Evolutionary conservation across 1,139 yeast species (phyloP), one percentile per base, ranked within the genome.

Genomic region (Saccharomyces pastorianus): DNA sequence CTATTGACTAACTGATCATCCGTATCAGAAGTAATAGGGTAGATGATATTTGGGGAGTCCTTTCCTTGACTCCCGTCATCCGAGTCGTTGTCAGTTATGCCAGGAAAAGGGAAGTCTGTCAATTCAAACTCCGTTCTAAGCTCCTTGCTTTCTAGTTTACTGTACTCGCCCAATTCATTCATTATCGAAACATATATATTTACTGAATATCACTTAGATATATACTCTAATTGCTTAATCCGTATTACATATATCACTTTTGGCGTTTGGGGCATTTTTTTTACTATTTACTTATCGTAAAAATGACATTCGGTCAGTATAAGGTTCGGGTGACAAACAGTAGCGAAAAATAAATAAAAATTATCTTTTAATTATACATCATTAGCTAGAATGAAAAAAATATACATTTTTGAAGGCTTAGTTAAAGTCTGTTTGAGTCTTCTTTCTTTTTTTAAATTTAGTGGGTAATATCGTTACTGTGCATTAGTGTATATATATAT

Each of bases 1-100:
- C 41, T 28, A 23, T 46, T 44, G 3, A 55, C 59, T 4, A 53
- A 44, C 14, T 28, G 49, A 17, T 53, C 56, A 27, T 46, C 44
- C 26, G n/a, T 38, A 9, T 38, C 44, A 17, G 44, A 20, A 38
- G n/a, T 11, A 4, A 38, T 38, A 11, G 44, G 44, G 13, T 38
- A 38, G 44, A 38, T 17, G 44, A 4, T 6, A 17, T 38, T 38
- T 9, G 4, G 9, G 26, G 7, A 38, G 44, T 17, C 26, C 13
- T 38, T 20, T 1, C 44, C 44, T 38, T 38, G 44, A 5, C 44
- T 38, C 11, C 44, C 25, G 25, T 38, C 44, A 38, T 38, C 44
- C 4, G 44, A 38, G 25, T 38, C 25, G 25, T 38, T 38, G 1
- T 38, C 38, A 25, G 31, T 25, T 34, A 29, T 29, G 26, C 32